Base-by-base conservation (phyloP, 2,329 filamentous ascomycete genomes). In the Pestalotiopsis sp. region DNA sequence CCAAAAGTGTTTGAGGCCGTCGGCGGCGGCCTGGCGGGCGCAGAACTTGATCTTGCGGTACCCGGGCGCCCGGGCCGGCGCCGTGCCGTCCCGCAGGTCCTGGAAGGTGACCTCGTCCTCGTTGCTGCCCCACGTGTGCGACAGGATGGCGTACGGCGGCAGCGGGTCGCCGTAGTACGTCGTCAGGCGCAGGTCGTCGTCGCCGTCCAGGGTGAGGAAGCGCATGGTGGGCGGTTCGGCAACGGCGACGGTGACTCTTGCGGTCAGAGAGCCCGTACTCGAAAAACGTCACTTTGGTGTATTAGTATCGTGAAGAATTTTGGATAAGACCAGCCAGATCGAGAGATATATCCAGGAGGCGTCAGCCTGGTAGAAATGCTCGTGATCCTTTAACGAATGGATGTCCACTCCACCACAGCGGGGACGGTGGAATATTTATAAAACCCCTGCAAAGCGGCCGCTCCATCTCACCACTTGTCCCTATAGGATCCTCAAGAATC, bases 81-180 rank as follows among this genome's bases (percentile, higher is more conserved):
- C 64, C 23, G 68, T 62, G 25, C 61, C 58, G 11, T 68, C 68
- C 57, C 31, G 25, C 41, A 70, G 65, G 25, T 68, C 68, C 20
- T 67, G 56, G 45, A 71, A 71, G 0, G 66, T 69, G 14, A 69
- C 61, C 49, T 72, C 71, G 2, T 64, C 59, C 4, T 58, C 58
- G 23, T 66, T 45, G n/a, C 20, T 56, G 45, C 67, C 56, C 71
- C 71, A 72, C 3, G 71, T 72, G 38, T 71, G 71, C 9, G 71
- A 72, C 2, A 72, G 69, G 7, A 72, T 72, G 17, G 71, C 71
- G 52, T 71, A 72, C 14, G 12, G 61, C n/a, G 36, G 27, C 23
- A 23, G 23, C 17, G n/a, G 17, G 38, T 45, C 61, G 57, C 57
- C 57, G 25, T 61, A 61, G 57, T 27, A 61, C 25, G 57, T 27